Percentiles rank a stretch among this genome's conserved stretches.
These are phyloP conservation scores for Hanseniaspora jakobsenii DNA, from an alignment of 805 yeast genomes.

Conservation along the genomic window DNA sequence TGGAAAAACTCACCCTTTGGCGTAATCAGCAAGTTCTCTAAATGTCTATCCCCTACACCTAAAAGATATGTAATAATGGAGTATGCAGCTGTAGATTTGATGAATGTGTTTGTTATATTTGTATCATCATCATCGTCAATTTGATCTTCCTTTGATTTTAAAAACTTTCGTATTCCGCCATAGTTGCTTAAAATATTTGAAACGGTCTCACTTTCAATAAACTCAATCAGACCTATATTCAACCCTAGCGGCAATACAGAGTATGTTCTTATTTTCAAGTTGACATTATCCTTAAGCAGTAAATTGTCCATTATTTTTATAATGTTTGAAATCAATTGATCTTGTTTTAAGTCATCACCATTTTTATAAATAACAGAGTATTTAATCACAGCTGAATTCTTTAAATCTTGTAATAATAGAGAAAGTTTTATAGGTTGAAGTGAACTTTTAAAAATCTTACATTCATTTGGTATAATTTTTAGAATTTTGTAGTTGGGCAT, in stretches of 20 bases:
- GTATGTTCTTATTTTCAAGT: constrained; percentile 77
- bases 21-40: constrained; percentile 73
- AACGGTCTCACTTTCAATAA: constrained; percentile 83
- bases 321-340: constrained; percentile 91
- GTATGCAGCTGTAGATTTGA: constrained; percentile 92
- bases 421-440: constrained; percentile 78
- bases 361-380: constrained; percentile 86
- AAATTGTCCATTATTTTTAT: constrained; percentile 83
- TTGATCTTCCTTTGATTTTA: constrained; percentile 51
- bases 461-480: constrained; percentile 69
- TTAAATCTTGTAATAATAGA: constrained; percentile 31
- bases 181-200: constrained; percentile 62
- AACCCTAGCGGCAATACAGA: constrained; percentile 83
- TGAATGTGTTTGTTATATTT: constrained; percentile 38
- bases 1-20: constrained; percentile 89
- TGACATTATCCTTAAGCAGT: constrained; percentile 78
- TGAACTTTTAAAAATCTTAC: constrained; percentile 82
- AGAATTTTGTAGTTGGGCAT: constrained; percentile 22
- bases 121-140: constrained; percentile 28
- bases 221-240: constrained; percentile 84
- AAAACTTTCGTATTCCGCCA: constrained; percentile 64
- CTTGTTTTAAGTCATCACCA: constrained; percentile 92
- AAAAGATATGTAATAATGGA: constrained; percentile 88
- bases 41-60: constrained; percentile 95
- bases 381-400: constrained; percentile 35